Evolutionary conservation across 805 yeast species (phyloP), one percentile per base, ranked within the genome.

Genomic region (Candida piceae): DNA sequence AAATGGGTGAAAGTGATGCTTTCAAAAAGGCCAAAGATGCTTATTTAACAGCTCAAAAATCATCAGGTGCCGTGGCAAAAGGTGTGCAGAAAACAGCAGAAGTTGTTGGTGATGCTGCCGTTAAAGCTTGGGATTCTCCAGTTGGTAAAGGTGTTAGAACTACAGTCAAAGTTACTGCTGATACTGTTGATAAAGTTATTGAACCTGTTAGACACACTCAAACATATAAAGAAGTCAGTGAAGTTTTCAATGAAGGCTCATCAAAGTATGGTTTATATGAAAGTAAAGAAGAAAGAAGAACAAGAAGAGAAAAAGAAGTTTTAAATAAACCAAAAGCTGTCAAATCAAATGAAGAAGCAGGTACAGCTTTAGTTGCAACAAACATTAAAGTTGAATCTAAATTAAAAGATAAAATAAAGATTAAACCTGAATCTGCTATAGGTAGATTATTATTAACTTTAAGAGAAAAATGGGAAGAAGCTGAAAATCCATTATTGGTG

Each of bases 121-220:
- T 74, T 27, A 82, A 80, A 41, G 96, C 97, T 1, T 93, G 98
- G 98, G 96, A 93, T 43, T 87, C 96, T 1, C 85, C 93, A 17
- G 84, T 90, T 29, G 93, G 95, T 42, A 79, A 81, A 58, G 83
- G 81, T 33, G 89, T 96, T n/a, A 75, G 97, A 53, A 71, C 77
- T 30, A 87, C 88, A 0, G 90, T 87, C n/a, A 74, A 72, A 40
- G 73, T 75, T 35, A 79, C 96, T 4, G 96, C 94, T 2, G 86
- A 85, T 38, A 78, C 72, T 11, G 80, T 90, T n/a, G 93, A 86
- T 52, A 86, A 84, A 61, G 76, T 74, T 39, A 87, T 84, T 23
- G 97, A 89, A 52, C 99, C 99, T 9, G 93, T 93, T 34, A 78
- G 97, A 61, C 67, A 90, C 40, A 90, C 98, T 1, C 77, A 82